Base-by-base conservation (phyloP, 2,329 filamentous ascomycete genomes). In the Aspergillus sp. region DNA sequence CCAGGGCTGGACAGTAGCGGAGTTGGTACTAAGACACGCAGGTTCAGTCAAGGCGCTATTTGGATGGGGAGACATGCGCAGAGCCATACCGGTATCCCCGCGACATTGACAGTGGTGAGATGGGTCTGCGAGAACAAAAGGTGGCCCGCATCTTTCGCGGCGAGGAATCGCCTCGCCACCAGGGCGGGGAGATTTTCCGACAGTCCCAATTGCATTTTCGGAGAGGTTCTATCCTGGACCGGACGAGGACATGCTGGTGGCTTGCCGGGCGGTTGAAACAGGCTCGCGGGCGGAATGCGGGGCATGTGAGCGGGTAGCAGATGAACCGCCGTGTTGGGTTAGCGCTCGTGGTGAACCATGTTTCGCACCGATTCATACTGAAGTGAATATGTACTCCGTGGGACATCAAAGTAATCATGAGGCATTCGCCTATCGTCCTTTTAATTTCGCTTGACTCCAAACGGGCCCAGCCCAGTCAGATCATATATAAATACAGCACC, bases 1-100 rank as follows among this genome's bases (percentile, higher is more conserved):
- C 69, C n/a, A 78, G 69, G 0, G 75, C 73, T 3, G 76, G 76
- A 51, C 76, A 79, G 54, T 76, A 78, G 53, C 76, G 72, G 9
- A 78, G 65, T 70, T 78, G 75, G 51, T 74, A 77, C 76, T 78
- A 30, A 32, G 17, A 24, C 26, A 30, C 17, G 16, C 13, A 10
- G 2, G 3, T 22, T 22, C 17, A 17, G 13, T 10, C 5, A 20
- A 17, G n/a, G 13, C 17, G 19, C 20, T 33, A 47, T 16, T 16
- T 10, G 19, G 17, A 20, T 50, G 40, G 11, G 32, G n/a, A 33
- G 16, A 48, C 19, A 49, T 17, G 33, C 20, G 24, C 17, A 9
- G 24, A n/a, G 40, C 22, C 2, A 14, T 65, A 75, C 72, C 10
- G 71, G 64, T 26, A 73, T 60, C 42, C 66, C 68, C 41, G 63